phyloP scores from a whole-genome alignment of 106 monocot genomes.

The Dioscorea alata region DNA sequence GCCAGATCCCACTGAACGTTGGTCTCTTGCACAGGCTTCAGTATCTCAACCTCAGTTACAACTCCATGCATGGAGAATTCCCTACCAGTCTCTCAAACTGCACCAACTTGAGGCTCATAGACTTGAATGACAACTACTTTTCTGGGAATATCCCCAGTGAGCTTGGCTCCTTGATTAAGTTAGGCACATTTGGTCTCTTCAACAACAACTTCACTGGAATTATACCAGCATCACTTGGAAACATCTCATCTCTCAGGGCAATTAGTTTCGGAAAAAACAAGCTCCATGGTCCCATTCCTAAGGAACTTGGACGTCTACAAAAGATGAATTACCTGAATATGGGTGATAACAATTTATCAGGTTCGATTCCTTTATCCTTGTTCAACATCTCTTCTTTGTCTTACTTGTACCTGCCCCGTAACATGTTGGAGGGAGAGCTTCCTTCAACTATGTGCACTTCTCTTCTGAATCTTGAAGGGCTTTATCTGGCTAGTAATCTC shows the following conservation, averaged over 20 bases:
- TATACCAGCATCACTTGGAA: no score
- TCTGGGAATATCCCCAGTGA: neutral
- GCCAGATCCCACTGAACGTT: neutral
- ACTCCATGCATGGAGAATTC: neutral
- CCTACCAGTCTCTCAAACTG: neutral
- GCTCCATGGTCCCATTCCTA: neutral
- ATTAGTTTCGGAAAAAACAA: neutral
- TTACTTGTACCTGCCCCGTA: neutral
- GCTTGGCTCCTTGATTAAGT: neutral
- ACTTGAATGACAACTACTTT: neutral
- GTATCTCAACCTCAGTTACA: constrained; percentile 1
- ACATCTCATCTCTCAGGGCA: no score
- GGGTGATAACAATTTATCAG: neutral
- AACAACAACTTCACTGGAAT: no score
- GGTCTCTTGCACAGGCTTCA: neutral
- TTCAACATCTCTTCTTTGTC: constrained; percentile 7
- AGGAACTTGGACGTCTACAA: neutral
- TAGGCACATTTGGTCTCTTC: neutral
- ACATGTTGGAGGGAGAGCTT: neutral
- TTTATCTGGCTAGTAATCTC: neutral
- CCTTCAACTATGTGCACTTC: neutral
- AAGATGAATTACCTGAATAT: neutral
- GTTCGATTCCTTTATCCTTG: neutral
- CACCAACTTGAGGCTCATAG: neutral
- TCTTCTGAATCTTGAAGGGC: constrained; percentile 4